A percentile compares a stretch with the other conserved stretches of the same genome.
phyloP scores from a whole-genome alignment of 306 rosid species.

The Lablab purpureus region DNA sequence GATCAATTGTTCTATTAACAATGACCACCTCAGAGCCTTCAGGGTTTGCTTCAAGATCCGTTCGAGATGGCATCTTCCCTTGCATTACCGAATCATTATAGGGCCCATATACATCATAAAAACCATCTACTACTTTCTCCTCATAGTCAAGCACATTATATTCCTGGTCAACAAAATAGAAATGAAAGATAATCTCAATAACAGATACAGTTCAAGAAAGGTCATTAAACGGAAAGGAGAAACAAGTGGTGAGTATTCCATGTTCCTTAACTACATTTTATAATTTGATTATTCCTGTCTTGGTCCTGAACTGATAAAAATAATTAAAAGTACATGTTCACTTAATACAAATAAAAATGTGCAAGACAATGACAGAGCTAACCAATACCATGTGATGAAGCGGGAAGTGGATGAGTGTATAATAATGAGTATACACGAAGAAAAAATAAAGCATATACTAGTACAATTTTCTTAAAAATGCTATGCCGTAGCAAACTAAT shows the following conservation, averaged over 20 bases:
- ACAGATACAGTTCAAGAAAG: slow-evolving; percentile 18
- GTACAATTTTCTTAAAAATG: not conserved
- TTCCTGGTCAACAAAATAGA: slow-evolving; percentile 64
- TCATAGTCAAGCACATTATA: slow-evolving; percentile 90
- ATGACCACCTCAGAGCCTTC: slow-evolving; percentile 85
- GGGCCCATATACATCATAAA: slow-evolving; percentile 83
- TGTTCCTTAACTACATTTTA: slow-evolving; percentile 23
- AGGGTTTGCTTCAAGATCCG: slow-evolving; percentile 75
- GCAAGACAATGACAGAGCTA: slow-evolving; percentile 3
- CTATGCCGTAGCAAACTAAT: not conserved
- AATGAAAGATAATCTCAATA: slow-evolving; percentile 47
- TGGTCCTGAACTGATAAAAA: slow-evolving; percentile 29
- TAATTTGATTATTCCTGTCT: slow-evolving; percentile 30
- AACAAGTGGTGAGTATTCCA: slow-evolving; percentile 36
- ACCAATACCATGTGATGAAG: slow-evolving; percentile 26
- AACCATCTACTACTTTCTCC: slow-evolving; percentile 91
- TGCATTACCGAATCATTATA: slow-evolving; percentile 72
- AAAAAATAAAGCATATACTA: slow-evolving; percentile 17
- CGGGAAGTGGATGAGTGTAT: not conserved
- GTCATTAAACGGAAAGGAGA: slow-evolving; percentile 9
- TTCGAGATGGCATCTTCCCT: slow-evolving; percentile 90
- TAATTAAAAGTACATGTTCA: slow-evolving; percentile 12
- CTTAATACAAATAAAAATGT: slow-evolving; percentile 27
- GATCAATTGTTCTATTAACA: slow-evolving; percentile 81
- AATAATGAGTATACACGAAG: slow-evolving; percentile 32